phyloP scores from a whole-genome alignment of 495 filamentous ascomycete species.

The Aspergillus wentii region DNA sequence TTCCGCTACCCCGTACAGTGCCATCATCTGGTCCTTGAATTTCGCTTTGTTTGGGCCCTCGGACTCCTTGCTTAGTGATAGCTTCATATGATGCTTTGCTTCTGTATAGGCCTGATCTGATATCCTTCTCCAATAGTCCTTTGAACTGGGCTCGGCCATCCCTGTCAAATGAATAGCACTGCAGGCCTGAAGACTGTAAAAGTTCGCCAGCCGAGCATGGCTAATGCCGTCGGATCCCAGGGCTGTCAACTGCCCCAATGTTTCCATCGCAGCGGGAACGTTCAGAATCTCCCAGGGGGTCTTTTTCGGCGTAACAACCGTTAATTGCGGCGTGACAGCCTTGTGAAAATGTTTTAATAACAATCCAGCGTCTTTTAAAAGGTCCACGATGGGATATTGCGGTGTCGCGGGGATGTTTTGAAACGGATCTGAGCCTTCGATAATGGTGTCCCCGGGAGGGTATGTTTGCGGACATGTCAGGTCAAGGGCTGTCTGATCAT shows the following conservation, averaged over 20 bases:
- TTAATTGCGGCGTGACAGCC: constrained; percentile 24
- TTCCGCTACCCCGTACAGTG: constrained; percentile 24
- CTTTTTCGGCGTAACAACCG: constrained; percentile 28
- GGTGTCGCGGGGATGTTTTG: too few relatives aligned
- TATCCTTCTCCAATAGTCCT: constrained; percentile 20
- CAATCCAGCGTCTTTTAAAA: constrained; percentile 20
- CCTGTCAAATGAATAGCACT: constrained; percentile 24
- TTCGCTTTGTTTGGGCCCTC: constrained; percentile 28
- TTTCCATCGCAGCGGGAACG: constrained; percentile 24
- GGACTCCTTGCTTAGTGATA: constrained; percentile 23
- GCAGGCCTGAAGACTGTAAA: constrained; percentile 27
- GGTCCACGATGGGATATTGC: too few relatives aligned
- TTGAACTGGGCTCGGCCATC: too few relatives aligned
- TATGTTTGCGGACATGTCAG: too few relatives aligned
- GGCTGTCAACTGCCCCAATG: constrained; percentile 26
- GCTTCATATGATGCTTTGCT: constrained; percentile 28
- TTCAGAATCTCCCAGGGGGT: constrained; percentile 30
- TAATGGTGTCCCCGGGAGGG: too few relatives aligned
- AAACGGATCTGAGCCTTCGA: too few relatives aligned
- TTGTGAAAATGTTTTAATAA: constrained; percentile 30
- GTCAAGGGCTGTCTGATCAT: too few relatives aligned
- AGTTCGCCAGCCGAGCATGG: constrained; percentile 27
- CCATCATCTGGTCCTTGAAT: constrained; percentile 39
- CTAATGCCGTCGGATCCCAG: constrained; percentile 22
- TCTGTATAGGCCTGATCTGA: constrained; percentile 21